A percentile compares a stretch with the other conserved stretches of the same genome.
These are phyloP conservation scores for Barnettozyma vustinii DNA, from an alignment of 805 yeast species.

Conservation along the genomic window DNA sequence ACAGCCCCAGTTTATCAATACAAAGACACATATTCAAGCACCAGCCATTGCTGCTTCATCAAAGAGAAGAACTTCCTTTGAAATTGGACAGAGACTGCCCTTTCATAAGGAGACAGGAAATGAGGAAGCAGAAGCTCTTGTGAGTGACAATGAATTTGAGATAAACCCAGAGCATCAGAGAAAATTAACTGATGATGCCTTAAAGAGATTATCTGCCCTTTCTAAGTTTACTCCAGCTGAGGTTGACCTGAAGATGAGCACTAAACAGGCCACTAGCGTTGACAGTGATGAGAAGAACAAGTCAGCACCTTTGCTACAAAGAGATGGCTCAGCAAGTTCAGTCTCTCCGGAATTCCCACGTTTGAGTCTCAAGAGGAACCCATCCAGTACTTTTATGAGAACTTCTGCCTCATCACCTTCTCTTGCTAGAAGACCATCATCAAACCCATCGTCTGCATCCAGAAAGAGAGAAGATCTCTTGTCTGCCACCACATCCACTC, in stretches of 20 bases:
- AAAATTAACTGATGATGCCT: constrained; percentile 35
- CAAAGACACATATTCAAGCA: constrained; percentile 35
- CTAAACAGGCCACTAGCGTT: constrained; percentile 5
- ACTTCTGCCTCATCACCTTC: constrained; percentile 10
- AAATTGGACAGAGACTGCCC: constrained; percentile 30
- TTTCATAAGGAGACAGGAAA: constrained; percentile 28
- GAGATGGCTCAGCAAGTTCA: constrained; percentile 1
- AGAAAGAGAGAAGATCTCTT: constrained; percentile 9
- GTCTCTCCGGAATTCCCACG: constrained; percentile 9
- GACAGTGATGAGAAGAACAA: constrained; percentile 1
- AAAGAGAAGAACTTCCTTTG: constrained; percentile 27
- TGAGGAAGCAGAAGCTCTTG: constrained; percentile 12
- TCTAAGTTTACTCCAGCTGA: constrained; percentile 25
- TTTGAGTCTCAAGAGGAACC: not conserved
- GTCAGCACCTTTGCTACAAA: not conserved
- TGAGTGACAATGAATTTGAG: constrained; percentile 25
- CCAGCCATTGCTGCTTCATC: constrained; percentile 35
- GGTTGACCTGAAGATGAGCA: constrained; percentile 17
- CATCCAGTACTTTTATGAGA: constrained; percentile 1
- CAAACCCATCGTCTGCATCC: constrained; percentile 16
- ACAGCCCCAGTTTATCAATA: constrained; percentile 23
- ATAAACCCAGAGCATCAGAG: constrained; percentile 27
- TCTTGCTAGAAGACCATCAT: constrained; percentile 11
- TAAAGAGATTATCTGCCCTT: constrained; percentile 30
- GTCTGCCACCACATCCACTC: constrained; percentile 13